Percentiles rank a stretch among this genome's conserved stretches.
Evolutionary conservation across 1,284 basidiomycete genomes (phyloP).

Genomic region (Naganishia sp.): DNA sequence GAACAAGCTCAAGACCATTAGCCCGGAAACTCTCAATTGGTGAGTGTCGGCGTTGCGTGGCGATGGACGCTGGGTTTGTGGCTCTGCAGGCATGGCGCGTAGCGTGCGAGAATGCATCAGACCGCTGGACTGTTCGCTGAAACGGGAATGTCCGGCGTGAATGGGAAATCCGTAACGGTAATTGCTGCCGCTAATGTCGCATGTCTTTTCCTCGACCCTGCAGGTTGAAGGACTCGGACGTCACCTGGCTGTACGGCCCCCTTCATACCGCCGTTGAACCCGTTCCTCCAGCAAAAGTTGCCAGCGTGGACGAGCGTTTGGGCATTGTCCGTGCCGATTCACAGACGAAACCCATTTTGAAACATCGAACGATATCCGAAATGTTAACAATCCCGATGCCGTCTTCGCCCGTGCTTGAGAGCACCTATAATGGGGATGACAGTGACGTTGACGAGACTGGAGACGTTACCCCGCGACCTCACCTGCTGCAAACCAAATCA

Average conservation of each 20-base stretch:
- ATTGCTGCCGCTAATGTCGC: slow-evolving; percentile 23
- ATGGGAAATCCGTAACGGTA: not conserved
- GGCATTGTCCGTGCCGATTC: slow-evolving; percentile 54
- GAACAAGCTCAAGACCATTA: slow-evolving; percentile 92
- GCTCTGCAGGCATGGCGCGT: not conserved
- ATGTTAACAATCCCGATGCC: slow-evolving; percentile 66
- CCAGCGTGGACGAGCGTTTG: slow-evolving; percentile 59
- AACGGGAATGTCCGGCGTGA: not conserved
- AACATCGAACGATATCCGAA: slow-evolving; percentile 90
- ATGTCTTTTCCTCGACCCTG: slow-evolving; percentile 25
- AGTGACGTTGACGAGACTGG: slow-evolving; percentile 50
- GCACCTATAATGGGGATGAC: slow-evolving; percentile 45
- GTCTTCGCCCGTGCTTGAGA: slow-evolving; percentile 60
- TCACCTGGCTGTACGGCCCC: slow-evolving; percentile 98
- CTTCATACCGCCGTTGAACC: slow-evolving; percentile 84
- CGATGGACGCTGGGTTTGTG: not conserved
- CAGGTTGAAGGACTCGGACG: slow-evolving; percentile 99
- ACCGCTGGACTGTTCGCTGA: not conserved
- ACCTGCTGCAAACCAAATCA: slow-evolving; percentile 74
- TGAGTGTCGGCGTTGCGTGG: slow-evolving; percentile 56
- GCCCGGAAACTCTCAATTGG: slow-evolving; percentile 98
- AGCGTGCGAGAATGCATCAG: not conserved
- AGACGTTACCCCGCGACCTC: slow-evolving; percentile 58
- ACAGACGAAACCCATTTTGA: slow-evolving; percentile 85
- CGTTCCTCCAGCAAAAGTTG: slow-evolving; percentile 59